A percentile compares a stretch with the other conserved stretches of the same genome.
Evolutionary conservation across 2,329 filamentous ascomycete species (phyloP).

Genomic region (Bipolaris bicolor): DNA sequence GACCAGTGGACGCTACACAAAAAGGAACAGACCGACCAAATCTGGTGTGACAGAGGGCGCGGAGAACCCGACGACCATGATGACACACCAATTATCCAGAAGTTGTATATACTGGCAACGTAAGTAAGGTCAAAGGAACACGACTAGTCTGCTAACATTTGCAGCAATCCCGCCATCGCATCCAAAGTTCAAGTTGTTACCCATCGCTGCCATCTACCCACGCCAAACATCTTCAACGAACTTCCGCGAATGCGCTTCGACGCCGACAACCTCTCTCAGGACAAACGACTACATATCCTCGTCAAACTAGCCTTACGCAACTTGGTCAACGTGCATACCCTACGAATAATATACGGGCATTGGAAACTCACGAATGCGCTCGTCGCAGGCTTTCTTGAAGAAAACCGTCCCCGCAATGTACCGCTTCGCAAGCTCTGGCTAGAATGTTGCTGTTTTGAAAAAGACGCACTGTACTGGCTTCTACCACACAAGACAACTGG

Average conservation of each 20-base stretch:
- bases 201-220: constrained; percentile 55
- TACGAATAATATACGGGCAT: constrained; percentile 55
- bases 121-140: constrained; percentile 21
- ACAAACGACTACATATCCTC: constrained; percentile 50
- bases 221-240: constrained; percentile 53
- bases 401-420: constrained; percentile 29
- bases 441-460: constrained; percentile 50
- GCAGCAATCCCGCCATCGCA: constrained; percentile 50
- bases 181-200: constrained; percentile 52
- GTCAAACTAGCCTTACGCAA: constrained; percentile 48
- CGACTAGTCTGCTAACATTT: constrained; percentile 15
- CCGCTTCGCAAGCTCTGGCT: constrained; percentile 54
- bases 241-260: constrained; percentile 51
- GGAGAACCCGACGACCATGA: constrained; percentile 40
- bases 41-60: constrained; percentile 19
- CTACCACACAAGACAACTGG: constrained; percentile 33
- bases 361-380: constrained; percentile 49
- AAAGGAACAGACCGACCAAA: constrained; percentile 18
- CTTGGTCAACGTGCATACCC: constrained; percentile 52
- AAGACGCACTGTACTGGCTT: constrained; percentile 23
- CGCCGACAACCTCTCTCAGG: constrained; percentile 48
- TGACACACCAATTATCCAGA: constrained; percentile 53
- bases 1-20: constrained; percentile 47
- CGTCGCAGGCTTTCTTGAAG: constrained; percentile 50
- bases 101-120: constrained; percentile 51